Base-by-base conservation (phyloP, 768 basidiomycete genomes). In the Serendipita vermifera region DNA sequence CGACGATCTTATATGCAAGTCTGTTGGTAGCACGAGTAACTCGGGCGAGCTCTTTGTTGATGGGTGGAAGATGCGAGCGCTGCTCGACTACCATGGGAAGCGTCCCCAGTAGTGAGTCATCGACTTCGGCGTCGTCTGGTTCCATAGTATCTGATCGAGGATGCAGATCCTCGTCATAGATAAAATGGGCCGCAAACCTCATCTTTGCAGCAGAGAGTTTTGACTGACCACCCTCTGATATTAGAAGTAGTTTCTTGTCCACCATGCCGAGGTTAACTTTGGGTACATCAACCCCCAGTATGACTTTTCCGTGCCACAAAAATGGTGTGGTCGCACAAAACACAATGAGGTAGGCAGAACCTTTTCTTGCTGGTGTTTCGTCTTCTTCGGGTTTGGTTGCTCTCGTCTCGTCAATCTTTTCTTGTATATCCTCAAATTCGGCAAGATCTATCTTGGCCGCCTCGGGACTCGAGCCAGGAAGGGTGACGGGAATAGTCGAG, bases 1-100 rank as follows among this genome's bases (percentile, higher is more conserved):
- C 83, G 33, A 96, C 83, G 62, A 97, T 92, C 5, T 85, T 86
- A 67, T 97, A 90, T 3, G 92, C 91, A 24, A 99, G 75, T 29
- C 88, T 79, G 64, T 86, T 90, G 17, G 88, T 87, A 3, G 90
- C 85, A 24, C 88, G 80, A n/a, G 79, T 78, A 58, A 97, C 97
- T 69, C 89, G 92, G 59, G 85, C 79, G 55, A 98, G 70, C 70
- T 97, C 90, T 43, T 82, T 78, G 64, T 94, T 93, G 59, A 99
- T 87, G 27, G 72, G 71, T 1, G 96, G 91, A 33, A 94, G 77
- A 64, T 98, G 96, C 1, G 96, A 90, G 65, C 92, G 89, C 54
- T 83, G 79, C 63, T 93, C 88, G 33, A 79, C 73, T 3, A 88
- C 63, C 64, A 83, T 81, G 5, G 68, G 67, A 62, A 77, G 62